Conservation (phyloP, 805 yeast species). For the Clavispora santaluciae region DNA sequence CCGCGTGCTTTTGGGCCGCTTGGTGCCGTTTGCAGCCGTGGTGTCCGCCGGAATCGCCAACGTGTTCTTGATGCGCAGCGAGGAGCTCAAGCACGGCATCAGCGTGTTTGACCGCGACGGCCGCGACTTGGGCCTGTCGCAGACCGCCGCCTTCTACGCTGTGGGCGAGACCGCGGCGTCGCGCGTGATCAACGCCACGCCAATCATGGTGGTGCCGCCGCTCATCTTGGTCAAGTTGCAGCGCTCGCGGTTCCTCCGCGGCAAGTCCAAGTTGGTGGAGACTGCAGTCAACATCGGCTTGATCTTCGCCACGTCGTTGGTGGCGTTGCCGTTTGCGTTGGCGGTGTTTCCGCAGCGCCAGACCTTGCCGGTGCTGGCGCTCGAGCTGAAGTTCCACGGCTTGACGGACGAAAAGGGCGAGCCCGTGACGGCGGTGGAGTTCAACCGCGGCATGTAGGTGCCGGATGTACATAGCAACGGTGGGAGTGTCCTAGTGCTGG, state of each 20-base stretch:
- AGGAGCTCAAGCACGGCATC: slow-evolving; percentile 85
- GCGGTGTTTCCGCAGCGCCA: slow-evolving; percentile 94
- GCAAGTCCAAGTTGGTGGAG: slow-evolving; percentile 61
- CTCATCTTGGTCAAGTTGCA: slow-evolving; percentile 75
- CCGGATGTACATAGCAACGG: neutral
- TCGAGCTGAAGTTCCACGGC: slow-evolving; percentile 62
- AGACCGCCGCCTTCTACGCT: slow-evolving; percentile 84
- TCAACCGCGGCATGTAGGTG: slow-evolving; percentile 85
- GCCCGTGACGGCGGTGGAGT: slow-evolving; percentile 58
- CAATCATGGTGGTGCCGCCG: slow-evolving; percentile 96
- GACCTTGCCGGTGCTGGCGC: slow-evolving; percentile 46
- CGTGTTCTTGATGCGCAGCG: slow-evolving; percentile 94
- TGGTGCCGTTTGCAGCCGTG: slow-evolving; percentile 98
- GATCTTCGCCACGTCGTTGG: slow-evolving; percentile 79
- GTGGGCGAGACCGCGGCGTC: slow-evolving; percentile 97
- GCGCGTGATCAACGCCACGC: slow-evolving; percentile 93
- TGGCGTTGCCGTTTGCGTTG: slow-evolving; percentile 88
- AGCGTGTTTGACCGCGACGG: slow-evolving; percentile 61
- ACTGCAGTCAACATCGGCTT: slow-evolving; percentile 78
- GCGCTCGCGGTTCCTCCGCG: slow-evolving; percentile 54
- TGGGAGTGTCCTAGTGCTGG: too few species aligned
- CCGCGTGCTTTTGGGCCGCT: slow-evolving; percentile 67
- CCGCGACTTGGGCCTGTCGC: slow-evolving; percentile 62
- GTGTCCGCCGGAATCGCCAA: slow-evolving; percentile 95
- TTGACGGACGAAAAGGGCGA: slow-evolving; percentile 61